Evolutionary conservation across 441 rosid genomes (phyloP), one percentile per base, ranked within the genome.

Genomic region (Sinapis alba): DNA sequence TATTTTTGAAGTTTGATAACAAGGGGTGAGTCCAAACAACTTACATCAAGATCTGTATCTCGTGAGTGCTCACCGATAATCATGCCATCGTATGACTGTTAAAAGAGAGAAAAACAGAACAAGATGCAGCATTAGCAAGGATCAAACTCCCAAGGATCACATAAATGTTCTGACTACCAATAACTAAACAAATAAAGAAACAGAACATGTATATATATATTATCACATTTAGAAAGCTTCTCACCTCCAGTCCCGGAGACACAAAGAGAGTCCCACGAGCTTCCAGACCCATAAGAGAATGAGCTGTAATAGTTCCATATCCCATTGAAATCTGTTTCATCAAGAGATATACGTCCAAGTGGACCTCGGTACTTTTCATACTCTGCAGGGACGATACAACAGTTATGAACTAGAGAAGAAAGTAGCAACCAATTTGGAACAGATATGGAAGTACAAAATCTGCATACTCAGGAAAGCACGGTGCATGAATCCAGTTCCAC

Each of bases 401-500:
- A 32, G 9, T 47, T 66, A 66, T 16, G 16, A 60, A 27, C n/a
- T 51, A 50, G 69, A 32, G 68, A 57, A 60, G 58, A 20, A 62
- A 53, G 2, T 13, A 43, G 51, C 1, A 43, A 53, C 53, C 38
- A 1, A 32, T 7, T 32, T 38, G 47, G 8, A 23, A 15, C 26
- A 75, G 13, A 68, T 47, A 32, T 67, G 60, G 27, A 34, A 51
- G 62, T 30, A 67, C 51, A 15, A 51, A 80, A 80, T 23, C 76
- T 47, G 38, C 93, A 70, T 93, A 93, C 99, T 80, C 71, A 88
- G 81, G 80, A 95, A 95, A 84, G 99, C 97, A 71, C 99, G 93
- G 68, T 93, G 99, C 99, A 96, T 96, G 81, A 93, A 96, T 79
- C 98, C 97, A 69, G 94, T 87, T 84, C 99, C 99, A 75, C 97